A percentile compares a stretch with the other conserved stretches of the same genome.
Conservation (phyloP, 2,329 filamentous ascomycete genomes). For the Ceratocystis cubensis region DNA sequence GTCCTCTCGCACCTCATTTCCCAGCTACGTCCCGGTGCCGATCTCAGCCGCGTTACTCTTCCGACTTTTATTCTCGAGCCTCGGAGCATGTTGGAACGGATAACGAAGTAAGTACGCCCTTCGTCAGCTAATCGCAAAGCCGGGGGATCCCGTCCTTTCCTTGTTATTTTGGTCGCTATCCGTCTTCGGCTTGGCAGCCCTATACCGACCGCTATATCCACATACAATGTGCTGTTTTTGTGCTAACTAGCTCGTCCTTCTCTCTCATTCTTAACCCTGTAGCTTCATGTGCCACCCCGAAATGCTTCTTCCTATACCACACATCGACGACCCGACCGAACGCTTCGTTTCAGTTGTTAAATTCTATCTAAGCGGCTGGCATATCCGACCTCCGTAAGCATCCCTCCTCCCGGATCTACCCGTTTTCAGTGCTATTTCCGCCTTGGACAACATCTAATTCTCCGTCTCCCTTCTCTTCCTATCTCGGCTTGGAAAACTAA, state of each 20-base stretch:
- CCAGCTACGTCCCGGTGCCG: constrained; percentile 86
- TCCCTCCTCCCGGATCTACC: not conserved
- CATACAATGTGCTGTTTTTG: not conserved
- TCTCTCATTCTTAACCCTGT: constrained; percentile 16
- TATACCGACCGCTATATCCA: not conserved
- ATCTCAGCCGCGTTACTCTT: constrained; percentile 84
- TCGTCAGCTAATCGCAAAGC: no score
- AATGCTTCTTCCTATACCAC: constrained; percentile 75
- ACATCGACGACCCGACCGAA: constrained; percentile 75
- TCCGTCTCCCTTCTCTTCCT: no score
- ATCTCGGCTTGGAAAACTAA: not conserved
- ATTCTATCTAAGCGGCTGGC: constrained; percentile 97
- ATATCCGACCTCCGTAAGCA: constrained; percentile 88
- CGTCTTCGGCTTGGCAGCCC: not conserved
- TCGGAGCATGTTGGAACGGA: constrained; percentile 93
- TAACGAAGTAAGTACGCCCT: constrained; percentile 65
- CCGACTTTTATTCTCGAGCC: constrained; percentile 98
- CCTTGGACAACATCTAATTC: constrained; percentile 6
- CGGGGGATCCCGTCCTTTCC: no score
- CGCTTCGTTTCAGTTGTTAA: constrained; percentile 93
- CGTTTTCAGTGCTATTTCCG: no score
- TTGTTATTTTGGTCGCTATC: not conserved
- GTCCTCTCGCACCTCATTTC: constrained; percentile 96
- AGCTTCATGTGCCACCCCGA: constrained; percentile 99
- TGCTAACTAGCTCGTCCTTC: constrained; percentile 2